Evolutionary conservation across 768 basidiomycete genomes (phyloP).

Genomic region (Termitomyces sp.): DNA sequence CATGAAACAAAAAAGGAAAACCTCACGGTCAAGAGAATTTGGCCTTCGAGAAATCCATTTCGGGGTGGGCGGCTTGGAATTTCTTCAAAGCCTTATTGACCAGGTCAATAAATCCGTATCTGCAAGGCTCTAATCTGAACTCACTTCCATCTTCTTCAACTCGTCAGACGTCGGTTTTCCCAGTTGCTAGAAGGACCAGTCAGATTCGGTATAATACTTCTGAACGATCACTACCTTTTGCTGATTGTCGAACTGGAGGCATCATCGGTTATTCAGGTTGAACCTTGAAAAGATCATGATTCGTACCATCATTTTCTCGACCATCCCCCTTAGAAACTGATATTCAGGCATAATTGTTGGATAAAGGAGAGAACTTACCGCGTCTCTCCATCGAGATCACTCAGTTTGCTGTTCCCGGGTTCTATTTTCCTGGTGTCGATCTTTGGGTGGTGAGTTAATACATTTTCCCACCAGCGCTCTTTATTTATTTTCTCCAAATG

Average conservation of each 20-base stretch:
- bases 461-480: slow-evolving; percentile 97
- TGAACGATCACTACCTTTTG: slow-evolving; percentile 44
- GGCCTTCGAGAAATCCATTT: slow-evolving; percentile 90
- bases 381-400: slow-evolving; percentile 94
- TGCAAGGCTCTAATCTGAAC: too few species aligned
- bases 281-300: background rate
- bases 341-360: background rate
- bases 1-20: background rate
- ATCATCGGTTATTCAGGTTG: background rate
- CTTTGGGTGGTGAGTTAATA: slow-evolving; percentile 92
- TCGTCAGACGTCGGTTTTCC: slow-evolving; percentile 96
- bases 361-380: slow-evolving; percentile 35
- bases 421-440: slow-evolving; percentile 95
- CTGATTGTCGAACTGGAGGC: slow-evolving; percentile 68
- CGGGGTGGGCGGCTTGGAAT: slow-evolving; percentile 88
- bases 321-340: slow-evolving; percentile 68
- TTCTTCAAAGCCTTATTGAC: slow-evolving; percentile 66
- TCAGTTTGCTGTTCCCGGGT: slow-evolving; percentile 91
- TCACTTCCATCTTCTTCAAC: slow-evolving; percentile 85
- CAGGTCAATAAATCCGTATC: background rate
- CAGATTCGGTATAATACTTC: background rate
- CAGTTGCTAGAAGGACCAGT: slow-evolving; percentile 59
- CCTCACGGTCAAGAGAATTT: slow-evolving; percentile 52
- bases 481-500: slow-evolving; percentile 86
- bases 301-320: slow-evolving; percentile 99